These are phyloP conservation scores for Sicyos edulis DNA, from an alignment of 306 rosid species.

Conservation along the genomic window DNA sequence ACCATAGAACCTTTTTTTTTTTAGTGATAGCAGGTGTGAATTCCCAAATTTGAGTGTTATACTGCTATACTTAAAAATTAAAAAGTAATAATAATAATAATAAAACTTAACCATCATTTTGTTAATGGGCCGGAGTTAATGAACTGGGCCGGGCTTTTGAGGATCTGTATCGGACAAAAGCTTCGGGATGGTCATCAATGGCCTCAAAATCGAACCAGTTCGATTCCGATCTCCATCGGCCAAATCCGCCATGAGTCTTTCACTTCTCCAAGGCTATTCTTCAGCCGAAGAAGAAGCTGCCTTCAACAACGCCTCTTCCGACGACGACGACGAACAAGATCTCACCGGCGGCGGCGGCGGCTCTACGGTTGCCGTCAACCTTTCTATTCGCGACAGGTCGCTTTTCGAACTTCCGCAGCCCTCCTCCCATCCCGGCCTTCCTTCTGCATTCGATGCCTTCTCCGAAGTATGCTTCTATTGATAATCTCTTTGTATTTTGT, in stretches of 20 bases:
- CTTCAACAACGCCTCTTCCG: constrained; percentile 30
- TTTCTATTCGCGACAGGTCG: constrained; percentile 51
- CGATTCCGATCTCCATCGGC: not conserved
- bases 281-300: constrained; percentile 37
- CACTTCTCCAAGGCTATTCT: constrained; percentile 83
- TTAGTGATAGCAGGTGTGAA: no score
- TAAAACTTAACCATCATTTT: no score
- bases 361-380: constrained; percentile 27
- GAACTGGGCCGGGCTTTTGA: not conserved
- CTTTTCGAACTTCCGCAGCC: constrained; percentile 56
- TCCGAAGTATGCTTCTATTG: constrained; percentile 51
- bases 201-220: not conserved
- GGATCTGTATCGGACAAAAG: not conserved
- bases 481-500: not conserved
- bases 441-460: constrained; percentile 86
- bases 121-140: no score
- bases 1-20: no score
- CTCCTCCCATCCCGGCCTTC: constrained; percentile 50
- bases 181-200: not conserved
- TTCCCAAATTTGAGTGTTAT: no score
- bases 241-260: constrained; percentile 54
- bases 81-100: no score
- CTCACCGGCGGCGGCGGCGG: not conserved
- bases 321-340: constrained; percentile 30
- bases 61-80: no score